Evolutionary conservation across 495 filamentous ascomycete genomes (phyloP).

Genomic region (Penicillium cataractarum): DNA sequence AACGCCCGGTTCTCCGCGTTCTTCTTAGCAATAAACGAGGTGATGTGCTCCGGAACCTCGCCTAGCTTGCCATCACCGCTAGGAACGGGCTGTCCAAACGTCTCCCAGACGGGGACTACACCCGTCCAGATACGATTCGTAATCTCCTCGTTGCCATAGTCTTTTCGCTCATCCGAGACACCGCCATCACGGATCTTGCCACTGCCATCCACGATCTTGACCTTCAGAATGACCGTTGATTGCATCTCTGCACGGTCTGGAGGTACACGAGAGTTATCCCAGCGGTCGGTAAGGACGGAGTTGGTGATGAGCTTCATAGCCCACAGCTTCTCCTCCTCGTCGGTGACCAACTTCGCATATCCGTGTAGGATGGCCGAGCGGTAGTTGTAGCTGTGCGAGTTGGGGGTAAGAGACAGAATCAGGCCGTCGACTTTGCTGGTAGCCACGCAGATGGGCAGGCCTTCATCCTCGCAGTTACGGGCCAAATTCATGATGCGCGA

Average conservation of each 20-base stretch:
- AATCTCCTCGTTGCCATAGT: constrained; percentile 64
- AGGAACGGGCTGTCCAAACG: constrained; percentile 69
- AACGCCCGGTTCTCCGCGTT: constrained; percentile 57
- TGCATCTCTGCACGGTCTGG: constrained; percentile 77
- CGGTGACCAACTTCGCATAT: constrained; percentile 67
- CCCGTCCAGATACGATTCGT: constrained; percentile 73
- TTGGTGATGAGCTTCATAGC: constrained; percentile 86
- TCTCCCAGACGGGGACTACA: constrained; percentile 74
- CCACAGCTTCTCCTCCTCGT: constrained; percentile 73
- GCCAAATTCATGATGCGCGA: constrained; percentile 75
- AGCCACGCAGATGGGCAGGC: constrained; percentile 65
- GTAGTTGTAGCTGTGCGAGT: constrained; percentile 86
- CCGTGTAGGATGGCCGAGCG: constrained; percentile 82
- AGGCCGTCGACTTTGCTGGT: constrained; percentile 75
- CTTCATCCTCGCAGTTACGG: constrained; percentile 51
- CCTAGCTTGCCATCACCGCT: constrained; percentile 61
- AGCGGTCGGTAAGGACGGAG: constrained; percentile 68
- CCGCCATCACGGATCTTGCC: constrained; percentile 75
- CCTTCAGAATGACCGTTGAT: constrained; percentile 73
- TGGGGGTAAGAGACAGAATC: constrained; percentile 76
- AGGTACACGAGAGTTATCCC: constrained; percentile 69
- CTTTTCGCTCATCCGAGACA: constrained; percentile 72
- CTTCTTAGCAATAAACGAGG: constrained; percentile 54
- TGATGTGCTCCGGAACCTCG: constrained; percentile 67
- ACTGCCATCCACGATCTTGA: constrained; percentile 70